Evolutionary conservation across 345 rosid species (phyloP), one percentile per base, ranked within the genome.

Genomic region (Syzygium oleosum): DNA sequence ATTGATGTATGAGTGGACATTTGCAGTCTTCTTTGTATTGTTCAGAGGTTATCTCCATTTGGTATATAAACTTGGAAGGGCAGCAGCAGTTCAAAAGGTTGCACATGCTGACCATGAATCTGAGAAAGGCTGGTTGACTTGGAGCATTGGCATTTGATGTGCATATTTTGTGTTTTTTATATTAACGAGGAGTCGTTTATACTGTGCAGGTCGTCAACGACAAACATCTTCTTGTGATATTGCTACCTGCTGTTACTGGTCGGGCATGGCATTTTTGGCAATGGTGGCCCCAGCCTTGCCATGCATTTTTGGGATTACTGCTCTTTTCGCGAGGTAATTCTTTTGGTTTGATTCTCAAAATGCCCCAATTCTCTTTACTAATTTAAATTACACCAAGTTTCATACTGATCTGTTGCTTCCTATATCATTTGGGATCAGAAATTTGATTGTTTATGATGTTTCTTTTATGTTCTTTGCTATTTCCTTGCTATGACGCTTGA

Each of bases 1-100:
- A 55, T 90, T 97, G 92, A 87, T 95, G 91, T 97, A 94, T 61
- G 99, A 97, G 90, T 96, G 97, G 99, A 96, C 96, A 2, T 94
- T 96, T 85, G 89, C 98, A 5, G 88, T 92, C 90, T 97, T 96
- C 93, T 90, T 89, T 88, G 88, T 95, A 29, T 89, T 93, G 84
- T 96, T 92, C 51, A 97, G 98, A 88, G 91, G 94, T 85, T 97
- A 91, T 87, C 95, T 96, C 85, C 95, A 89, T 90, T 88, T 95
- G 86, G 90, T 91, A 85, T 87, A 95, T 88, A 90, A 90, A 51
- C 92, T 95, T 90, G 99, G 98, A 90, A 96, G 88, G 89, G 91
- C 88, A 90, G 84, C 89, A 17, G 94, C 95, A 54, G 58, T 86
- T 89, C 98, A 93, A 90, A 87, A 85, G 84, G 95, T 90, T 86